Conservation (phyloP, 2,329 filamentous ascomycete genomes). For the Ophiostoma angusticollis region DNA sequence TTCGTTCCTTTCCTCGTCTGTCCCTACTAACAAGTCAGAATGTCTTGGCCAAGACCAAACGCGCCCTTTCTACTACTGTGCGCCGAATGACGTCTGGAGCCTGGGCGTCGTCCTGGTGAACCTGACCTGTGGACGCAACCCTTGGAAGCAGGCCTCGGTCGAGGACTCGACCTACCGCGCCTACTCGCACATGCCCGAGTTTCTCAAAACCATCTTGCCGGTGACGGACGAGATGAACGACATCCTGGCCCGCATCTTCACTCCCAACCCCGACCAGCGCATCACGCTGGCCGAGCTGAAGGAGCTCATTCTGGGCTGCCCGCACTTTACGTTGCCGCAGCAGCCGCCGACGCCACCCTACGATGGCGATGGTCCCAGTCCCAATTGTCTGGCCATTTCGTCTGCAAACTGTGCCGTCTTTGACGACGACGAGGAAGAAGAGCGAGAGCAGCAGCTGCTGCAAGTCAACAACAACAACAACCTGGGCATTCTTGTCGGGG, state of each 20-base stretch:
- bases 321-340: conserved; percentile 46
- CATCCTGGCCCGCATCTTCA: conserved; percentile 79
- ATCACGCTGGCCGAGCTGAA: conserved; percentile 73
- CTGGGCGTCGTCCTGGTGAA: conserved; percentile 97
- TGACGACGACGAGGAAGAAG: conserved; percentile 16
- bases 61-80: conserved; percentile 74
- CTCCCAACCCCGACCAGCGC: conserved; percentile 68
- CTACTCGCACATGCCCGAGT: conserved; percentile 72
- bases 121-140: conserved; percentile 92
- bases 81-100: conserved; percentile 94
- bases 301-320: conserved; percentile 62
- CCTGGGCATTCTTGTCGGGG: too few species aligned
- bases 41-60: conserved; percentile 64
- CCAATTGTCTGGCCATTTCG: not conserved
- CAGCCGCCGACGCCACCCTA: conserved; percentile 17
- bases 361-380: too few species aligned
- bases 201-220: conserved; percentile 85
- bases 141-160: conserved; percentile 90
- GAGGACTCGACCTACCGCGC: conserved; percentile 94
- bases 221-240: conserved; percentile 79
- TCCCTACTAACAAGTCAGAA: conserved; percentile 45
- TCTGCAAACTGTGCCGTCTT: conserved; percentile 4
- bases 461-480: conserved; percentile 13
- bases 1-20: conserved; percentile 8
- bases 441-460: conserved; percentile 29